A percentile compares a stretch with the other conserved stretches of the same genome.
Conservation (phyloP, 2,329 filamentous ascomycete species). For the Penicillium sp. region DNA sequence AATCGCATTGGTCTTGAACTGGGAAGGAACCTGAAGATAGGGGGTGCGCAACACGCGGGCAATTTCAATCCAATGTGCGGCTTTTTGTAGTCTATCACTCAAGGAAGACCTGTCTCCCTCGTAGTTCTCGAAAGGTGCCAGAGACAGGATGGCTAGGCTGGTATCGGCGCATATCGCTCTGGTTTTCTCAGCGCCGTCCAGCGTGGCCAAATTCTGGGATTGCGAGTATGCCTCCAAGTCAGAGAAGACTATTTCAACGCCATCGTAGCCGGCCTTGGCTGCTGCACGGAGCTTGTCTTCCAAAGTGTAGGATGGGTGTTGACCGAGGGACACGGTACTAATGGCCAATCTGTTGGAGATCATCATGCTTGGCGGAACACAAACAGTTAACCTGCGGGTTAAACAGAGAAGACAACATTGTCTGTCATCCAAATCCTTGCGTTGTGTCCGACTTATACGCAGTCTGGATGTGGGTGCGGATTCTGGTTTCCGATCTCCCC, state of each 20-base stretch:
- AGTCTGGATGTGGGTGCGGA: slow-evolving; percentile 1
- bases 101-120: slow-evolving; percentile 33
- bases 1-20: slow-evolving; percentile 24
- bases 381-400: no score
- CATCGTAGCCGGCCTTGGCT: slow-evolving; percentile 26
- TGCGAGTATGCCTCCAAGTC: slow-evolving; percentile 28
- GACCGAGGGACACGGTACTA: slow-evolving; percentile 30
- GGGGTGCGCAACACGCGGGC: slow-evolving; percentile 25
- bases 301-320: slow-evolving; percentile 29
- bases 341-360: slow-evolving; percentile 30
- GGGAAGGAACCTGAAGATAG: slow-evolving; percentile 35
- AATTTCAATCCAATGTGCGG: slow-evolving; percentile 33
- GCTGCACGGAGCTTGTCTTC: slow-evolving; percentile 32
- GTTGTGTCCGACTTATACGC: no score
- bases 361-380: slow-evolving; percentile 10
- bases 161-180: slow-evolving; percentile 17
- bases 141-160: slow-evolving; percentile 26
- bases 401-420: no score
- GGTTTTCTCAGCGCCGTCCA: slow-evolving; percentile 19
- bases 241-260: slow-evolving; percentile 33
- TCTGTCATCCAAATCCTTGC: no score
- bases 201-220: slow-evolving; percentile 15
- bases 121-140: slow-evolving; percentile 40
- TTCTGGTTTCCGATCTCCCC: slow-evolving; percentile 7
- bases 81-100: slow-evolving; percentile 26